These are phyloP conservation scores for Typha latifolia DNA, from an alignment of 176 grass and related monocot genomes.

Conservation along the genomic window DNA sequence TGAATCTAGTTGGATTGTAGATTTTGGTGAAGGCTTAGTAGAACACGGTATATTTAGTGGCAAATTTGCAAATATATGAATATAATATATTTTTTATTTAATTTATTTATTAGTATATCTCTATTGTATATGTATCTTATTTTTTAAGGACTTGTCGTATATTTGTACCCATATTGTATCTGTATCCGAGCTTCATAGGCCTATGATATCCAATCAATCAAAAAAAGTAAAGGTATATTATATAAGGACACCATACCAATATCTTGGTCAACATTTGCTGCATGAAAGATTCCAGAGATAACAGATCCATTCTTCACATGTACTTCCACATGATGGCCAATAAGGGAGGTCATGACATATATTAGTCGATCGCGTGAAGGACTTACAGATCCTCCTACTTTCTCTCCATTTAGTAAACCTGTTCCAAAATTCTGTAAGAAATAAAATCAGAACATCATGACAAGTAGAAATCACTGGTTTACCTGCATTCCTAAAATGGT, in stretches of 20 bases:
- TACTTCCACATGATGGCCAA: slow-evolving; percentile 73
- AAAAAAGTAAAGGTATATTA: neutral
- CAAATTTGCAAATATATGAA: too few species aligned
- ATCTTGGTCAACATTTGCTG: slow-evolving; percentile 79
- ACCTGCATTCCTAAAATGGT: slow-evolving; percentile 31
- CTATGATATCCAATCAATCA: neutral
- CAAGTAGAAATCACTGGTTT: slow-evolving; percentile 10
- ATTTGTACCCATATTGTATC: too few species aligned
- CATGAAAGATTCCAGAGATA: slow-evolving; percentile 94
- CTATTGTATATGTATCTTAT: too few species aligned
- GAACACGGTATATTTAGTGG: too few species aligned
- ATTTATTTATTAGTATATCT: too few species aligned
- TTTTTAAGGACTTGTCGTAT: too few species aligned
- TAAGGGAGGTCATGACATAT: slow-evolving; percentile 64
- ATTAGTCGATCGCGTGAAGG: slow-evolving; percentile 65
- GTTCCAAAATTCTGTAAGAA: slow-evolving; percentile 27
- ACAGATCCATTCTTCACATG: slow-evolving; percentile 93
- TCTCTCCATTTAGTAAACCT: slow-evolving; percentile 49
- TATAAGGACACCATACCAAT: slow-evolving; percentile 60
- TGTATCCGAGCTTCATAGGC: too few species aligned
- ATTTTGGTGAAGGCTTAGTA: too few species aligned
- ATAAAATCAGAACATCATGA: slow-evolving; percentile 8
- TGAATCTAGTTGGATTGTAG: too few species aligned
- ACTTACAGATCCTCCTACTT: slow-evolving; percentile 31
- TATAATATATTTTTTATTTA: too few species aligned